Base-by-base conservation (phyloP, 2,329 filamentous ascomycete species). In the Pyricularia grisea region DNA sequence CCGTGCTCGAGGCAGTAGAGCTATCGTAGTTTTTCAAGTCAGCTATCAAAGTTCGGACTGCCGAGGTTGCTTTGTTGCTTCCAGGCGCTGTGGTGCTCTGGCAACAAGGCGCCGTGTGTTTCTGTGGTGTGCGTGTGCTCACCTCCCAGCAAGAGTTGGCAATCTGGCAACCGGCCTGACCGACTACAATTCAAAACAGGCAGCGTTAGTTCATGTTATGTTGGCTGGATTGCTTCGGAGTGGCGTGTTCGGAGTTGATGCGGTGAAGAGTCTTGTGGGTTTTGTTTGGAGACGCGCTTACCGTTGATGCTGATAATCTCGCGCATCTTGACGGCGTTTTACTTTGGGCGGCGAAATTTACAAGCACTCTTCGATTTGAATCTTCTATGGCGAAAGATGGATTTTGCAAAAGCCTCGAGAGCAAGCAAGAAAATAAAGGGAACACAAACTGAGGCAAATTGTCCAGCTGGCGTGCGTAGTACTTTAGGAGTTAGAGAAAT, bases 81-180 rank as follows among this genome's bases (percentile, higher is more conserved):
- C 14, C 14, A 42, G 11, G 58, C 58, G 58, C 23, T 27, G 4
- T 28, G n/a, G 17, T 61, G 12, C 25, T 27, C 10, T 10, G 25
- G 58, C 58, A 27, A 14, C 58, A 27, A 27, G 33, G 9, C 31
- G 9, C 10, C 55, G n/a, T 23, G 23, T 60, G n/a, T 61, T 61
- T 28, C 25, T 27, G 11, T 27, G 4, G 9, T 27, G 5, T 27
- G 27, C 3, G 28, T 70, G 66, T 68, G 86, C 92, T 86, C 86
- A 99, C 95, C 93, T 99, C 95, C 95, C 95, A 99, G 90, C 95
- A 98, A 77, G 95, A 95, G 88, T 99, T 99, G 85, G 94, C 95
- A 80, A 99, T 99, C 83, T 99, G 95, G 90, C 95, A 98, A 91
- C 95, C 95, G 81, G 95, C 95, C 89, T 99, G 95, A 85, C 95